Percentiles rank a stretch among this genome's conserved stretches.
Conservation (phyloP, 2,329 filamentous ascomycete genomes). For the Cladosporium colombiae region DNA sequence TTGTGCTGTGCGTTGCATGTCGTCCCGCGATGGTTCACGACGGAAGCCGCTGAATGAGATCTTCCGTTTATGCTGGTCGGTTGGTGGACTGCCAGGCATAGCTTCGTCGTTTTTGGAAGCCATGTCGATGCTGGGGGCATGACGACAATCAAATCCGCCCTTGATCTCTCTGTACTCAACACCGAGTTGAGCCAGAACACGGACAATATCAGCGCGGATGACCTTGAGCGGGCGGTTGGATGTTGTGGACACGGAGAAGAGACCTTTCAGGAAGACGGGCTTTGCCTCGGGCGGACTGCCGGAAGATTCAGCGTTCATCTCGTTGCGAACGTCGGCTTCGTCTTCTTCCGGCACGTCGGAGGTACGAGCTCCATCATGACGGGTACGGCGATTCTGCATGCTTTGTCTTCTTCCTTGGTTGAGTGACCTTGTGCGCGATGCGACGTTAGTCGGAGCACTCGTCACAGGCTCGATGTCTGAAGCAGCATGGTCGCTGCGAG, state of each 20-base stretch:
- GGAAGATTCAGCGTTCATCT: conserved; percentile 56
- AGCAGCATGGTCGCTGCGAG: conserved; percentile 44
- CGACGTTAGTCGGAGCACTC: conserved; percentile 50
- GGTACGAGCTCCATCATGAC: conserved; percentile 56
- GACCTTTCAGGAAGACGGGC: conserved; percentile 90
- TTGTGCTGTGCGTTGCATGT: conserved; percentile 49
- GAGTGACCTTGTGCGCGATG: conserved; percentile 79
- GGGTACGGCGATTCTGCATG: conserved; percentile 80
- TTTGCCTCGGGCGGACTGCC: conserved; percentile 79
- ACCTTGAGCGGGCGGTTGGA: conserved; percentile 84
- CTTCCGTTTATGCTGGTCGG: conserved; percentile 63
- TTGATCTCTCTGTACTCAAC: conserved; percentile 93
- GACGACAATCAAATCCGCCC: conserved; percentile 87
- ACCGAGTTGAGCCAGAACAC: conserved; percentile 81
- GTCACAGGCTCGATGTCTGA: conserved; percentile 50
- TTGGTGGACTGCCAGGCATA: conserved; percentile 52
- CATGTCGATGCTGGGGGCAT: conserved; percentile 85
- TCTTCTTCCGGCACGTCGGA: conserved; percentile 89
- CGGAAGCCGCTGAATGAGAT: conserved; percentile 81
- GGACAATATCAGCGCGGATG: conserved; percentile 86
- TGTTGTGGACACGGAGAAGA: conserved; percentile 96
- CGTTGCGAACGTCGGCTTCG: conserved; percentile 57
- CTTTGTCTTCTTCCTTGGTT: conserved; percentile 88
- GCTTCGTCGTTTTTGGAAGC: conserved; percentile 55
- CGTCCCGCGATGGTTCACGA: conserved; percentile 63